Conservation (phyloP, 2,329 filamentous ascomycete genomes). For the Nigrograna mackinnonii region DNA sequence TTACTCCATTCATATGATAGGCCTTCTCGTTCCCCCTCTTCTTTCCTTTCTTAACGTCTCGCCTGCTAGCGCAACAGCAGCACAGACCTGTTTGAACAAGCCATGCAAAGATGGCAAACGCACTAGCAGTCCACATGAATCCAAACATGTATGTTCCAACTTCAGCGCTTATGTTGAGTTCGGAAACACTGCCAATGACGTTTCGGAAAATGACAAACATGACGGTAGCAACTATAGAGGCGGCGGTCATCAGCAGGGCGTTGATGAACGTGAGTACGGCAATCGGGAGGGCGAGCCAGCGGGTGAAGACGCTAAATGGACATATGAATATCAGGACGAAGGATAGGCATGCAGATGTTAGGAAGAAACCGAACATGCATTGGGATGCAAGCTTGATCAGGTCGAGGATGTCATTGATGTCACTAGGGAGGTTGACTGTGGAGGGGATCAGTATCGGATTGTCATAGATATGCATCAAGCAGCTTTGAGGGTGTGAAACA, state of each 20-base stretch:
- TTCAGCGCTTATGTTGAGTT: slow-evolving; percentile 74
- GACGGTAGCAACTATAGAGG: slow-evolving; percentile 75
- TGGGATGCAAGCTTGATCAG: slow-evolving; percentile 76
- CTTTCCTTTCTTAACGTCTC: slow-evolving; percentile 55
- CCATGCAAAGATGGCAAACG: slow-evolving; percentile 69
- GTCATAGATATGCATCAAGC: neutral
- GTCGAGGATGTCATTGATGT: slow-evolving; percentile 73
- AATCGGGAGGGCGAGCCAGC: slow-evolving; percentile 67
- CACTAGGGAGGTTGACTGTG: slow-evolving; percentile 72
- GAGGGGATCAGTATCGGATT: slow-evolving; percentile 2
- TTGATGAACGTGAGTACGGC: slow-evolving; percentile 69
- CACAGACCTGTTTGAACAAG: slow-evolving; percentile 73
- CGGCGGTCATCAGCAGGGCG: slow-evolving; percentile 69
- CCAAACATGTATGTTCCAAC: slow-evolving; percentile 77
- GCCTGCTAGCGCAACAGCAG: slow-evolving; percentile 70
- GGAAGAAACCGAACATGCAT: slow-evolving; percentile 89
- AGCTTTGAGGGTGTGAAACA: slow-evolving; percentile 28
- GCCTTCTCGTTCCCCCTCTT: slow-evolving; percentile 48
- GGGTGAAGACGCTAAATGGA: slow-evolving; percentile 56
- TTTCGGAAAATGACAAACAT: slow-evolving; percentile 83
- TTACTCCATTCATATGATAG: slow-evolving; percentile 22
- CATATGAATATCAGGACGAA: slow-evolving; percentile 71
- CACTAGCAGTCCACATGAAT: slow-evolving; percentile 86
- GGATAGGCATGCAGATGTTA: slow-evolving; percentile 70
- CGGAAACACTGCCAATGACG: slow-evolving; percentile 69